These are phyloP conservation scores for Litsea cubeba DNA, from an alignment of 164 flowering plant species.

Conservation along the genomic window DNA sequence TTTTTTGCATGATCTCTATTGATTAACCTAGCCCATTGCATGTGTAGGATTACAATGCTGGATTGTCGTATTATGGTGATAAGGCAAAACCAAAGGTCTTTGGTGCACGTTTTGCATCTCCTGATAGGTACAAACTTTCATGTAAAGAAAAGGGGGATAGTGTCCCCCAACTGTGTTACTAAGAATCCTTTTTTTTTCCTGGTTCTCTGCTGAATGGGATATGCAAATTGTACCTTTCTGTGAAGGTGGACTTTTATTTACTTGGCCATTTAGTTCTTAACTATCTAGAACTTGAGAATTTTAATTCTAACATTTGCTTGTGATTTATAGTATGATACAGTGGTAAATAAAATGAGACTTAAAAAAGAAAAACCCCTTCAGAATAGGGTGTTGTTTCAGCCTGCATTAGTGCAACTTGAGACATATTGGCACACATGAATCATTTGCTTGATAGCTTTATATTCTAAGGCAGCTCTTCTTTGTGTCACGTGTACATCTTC, in stretches of 20 bases:
- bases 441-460: background rate
- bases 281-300: background rate
- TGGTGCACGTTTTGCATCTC: conserved; percentile 91
- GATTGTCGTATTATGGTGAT: conserved; percentile 86
- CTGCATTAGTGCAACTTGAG: background rate
- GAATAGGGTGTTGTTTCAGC: background rate
- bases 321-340: background rate
- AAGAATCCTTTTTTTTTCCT: background rate
- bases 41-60: conserved; percentile 75
- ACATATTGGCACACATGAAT: background rate
- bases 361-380: background rate
- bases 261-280: background rate
- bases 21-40: background rate
- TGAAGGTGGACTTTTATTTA: background rate
- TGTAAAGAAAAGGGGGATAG: background rate
- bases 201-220: background rate
- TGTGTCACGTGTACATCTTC: background rate
- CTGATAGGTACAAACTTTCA: conserved; percentile 67
- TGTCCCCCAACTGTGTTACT: background rate
- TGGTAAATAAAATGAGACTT: background rate
- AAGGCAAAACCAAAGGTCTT: conserved; percentile 80
- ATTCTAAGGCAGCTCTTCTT: background rate
- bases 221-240: background rate
- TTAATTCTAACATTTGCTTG: background rate
- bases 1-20: background rate